Base-by-base conservation (phyloP, 495 filamentous ascomycete species). In the Jackrogersella minutella region DNA sequence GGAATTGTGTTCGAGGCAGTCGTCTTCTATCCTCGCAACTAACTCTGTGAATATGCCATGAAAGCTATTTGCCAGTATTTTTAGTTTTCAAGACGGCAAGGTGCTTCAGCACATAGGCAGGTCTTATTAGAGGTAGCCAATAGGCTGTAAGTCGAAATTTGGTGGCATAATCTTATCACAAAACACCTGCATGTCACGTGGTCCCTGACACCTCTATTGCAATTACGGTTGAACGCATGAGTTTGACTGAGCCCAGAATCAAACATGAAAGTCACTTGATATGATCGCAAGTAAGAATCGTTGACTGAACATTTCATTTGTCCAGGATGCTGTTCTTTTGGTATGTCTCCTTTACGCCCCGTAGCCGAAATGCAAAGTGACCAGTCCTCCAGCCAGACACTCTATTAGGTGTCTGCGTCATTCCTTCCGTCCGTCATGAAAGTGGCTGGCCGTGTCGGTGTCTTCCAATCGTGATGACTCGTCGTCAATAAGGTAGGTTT, bases 351-450 rank as follows among this genome's bases (percentile, higher is more conserved):
- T 63, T 72, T 74, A 73, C 69, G 69, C 69, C 69, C 75, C 73
- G 54, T 68, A 74, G 68, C 73, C 73, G 71, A 77, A 77, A 77
- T 77, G 73, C 75, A 77, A 74, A 74, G 69, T 59, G 64, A 72
- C 71, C 74, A 71, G 64, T 73, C 72, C 73, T 69, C 64, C 74
- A 62, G 65, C 72, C 68, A 64, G 61, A 68, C 67, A 59, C 31
- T 43, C 63, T 46, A 44, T 58, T n/a, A 49, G 58, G 55, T 70
- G 61, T 52, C 58, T 54, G 51, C 43, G 40, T 64, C 39, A 44
- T 56, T 47, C 13, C 17, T 36, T 33, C 39, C 26, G 22, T 47
- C 53, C 37, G 30, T 61, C 44, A 39, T 58, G 53, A 58, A 56
- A 59, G 43, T 36, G 59, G 57, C 40, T 56, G 61, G 65, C 37